Percentiles rank a stretch among this genome's conserved stretches.
phyloP scores from a whole-genome alignment of 2,329 filamentous ascomycete species.

The Juglanconis oblonga region DNA sequence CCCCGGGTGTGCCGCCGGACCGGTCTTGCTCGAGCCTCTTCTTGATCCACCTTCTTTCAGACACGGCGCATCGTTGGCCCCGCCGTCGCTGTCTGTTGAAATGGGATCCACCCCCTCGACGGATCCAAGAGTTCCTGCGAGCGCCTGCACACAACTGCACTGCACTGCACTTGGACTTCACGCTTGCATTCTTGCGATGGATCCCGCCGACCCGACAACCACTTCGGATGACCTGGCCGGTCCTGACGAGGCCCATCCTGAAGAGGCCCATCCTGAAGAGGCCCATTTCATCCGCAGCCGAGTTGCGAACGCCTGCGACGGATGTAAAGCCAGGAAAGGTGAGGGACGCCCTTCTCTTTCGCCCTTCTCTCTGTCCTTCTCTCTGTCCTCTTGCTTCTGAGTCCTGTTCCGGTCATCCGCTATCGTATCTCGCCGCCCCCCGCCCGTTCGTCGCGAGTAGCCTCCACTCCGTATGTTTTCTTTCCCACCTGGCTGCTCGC shows the following conservation, averaged over 20 bases:
- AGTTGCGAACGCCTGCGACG: conserved; percentile 52
- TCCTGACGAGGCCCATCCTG: neutral
- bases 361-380: neutral
- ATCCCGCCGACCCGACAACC: neutral
- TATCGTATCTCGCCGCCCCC: neutral
- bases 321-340: conserved; percentile 51
- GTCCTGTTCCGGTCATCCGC: neutral
- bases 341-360: conserved; percentile 19
- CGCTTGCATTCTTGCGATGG: neutral
- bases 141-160: neutral
- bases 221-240: neutral
- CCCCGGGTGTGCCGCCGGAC: too few species aligned
- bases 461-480: neutral
- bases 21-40: too few species aligned
- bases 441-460: neutral
- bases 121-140: too few species aligned
- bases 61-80: too few species aligned
- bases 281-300: conserved; percentile 31
- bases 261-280: conserved; percentile 8
- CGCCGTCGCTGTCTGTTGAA: too few species aligned
- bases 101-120: too few species aligned
- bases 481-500: neutral
- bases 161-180: neutral
- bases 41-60: too few species aligned
- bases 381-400: neutral